phyloP scores from a whole-genome alignment of 805 yeast species.

The Candida qinlingensis region DNA sequence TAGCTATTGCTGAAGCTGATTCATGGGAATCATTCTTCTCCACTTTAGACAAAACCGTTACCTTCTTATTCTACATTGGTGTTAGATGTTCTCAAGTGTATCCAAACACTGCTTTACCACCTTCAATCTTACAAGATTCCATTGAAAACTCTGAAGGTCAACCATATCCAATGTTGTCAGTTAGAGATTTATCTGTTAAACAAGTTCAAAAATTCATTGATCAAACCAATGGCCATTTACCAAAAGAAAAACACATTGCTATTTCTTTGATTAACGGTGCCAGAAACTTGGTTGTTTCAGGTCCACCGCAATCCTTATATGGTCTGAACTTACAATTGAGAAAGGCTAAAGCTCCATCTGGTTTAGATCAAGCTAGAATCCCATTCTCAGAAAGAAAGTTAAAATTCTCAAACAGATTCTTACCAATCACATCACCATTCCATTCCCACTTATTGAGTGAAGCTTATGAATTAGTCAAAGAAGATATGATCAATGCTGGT shows the following conservation, averaged over 20 bases:
- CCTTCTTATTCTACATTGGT: slow-evolving; percentile 88
- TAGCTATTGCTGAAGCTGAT: slow-evolving; percentile 77
- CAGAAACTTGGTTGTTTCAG: slow-evolving; percentile 89
- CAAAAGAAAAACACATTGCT: slow-evolving; percentile 83
- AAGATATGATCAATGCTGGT: slow-evolving; percentile 56
- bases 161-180: slow-evolving; percentile 96
- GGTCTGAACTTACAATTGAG: slow-evolving; percentile 91
- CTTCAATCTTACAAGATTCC: slow-evolving; percentile 87
- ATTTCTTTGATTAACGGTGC: slow-evolving; percentile 94
- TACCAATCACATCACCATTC: slow-evolving; percentile 95
- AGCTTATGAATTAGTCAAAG: slow-evolving; percentile 61
- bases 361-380: slow-evolving; percentile 90
- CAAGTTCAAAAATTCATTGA: slow-evolving; percentile 78
- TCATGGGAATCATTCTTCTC: slow-evolving; percentile 80
- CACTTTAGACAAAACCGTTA: slow-evolving; percentile 71
- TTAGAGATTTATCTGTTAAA: slow-evolving; percentile 77
- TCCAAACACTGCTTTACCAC: slow-evolving; percentile 93
- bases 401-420: slow-evolving; percentile 86
- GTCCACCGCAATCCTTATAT: slow-evolving; percentile 96
- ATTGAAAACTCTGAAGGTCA: slow-evolving; percentile 91
- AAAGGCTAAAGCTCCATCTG: slow-evolving; percentile 91
- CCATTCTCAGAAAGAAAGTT: slow-evolving; percentile 93
- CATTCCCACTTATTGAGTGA: slow-evolving; percentile 80
- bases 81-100: slow-evolving; percentile 84
- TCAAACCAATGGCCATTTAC: slow-evolving; percentile 89